Evolutionary conservation across 148 eudicot species (phyloP), one percentile per base, ranked within the genome.

Genomic region (Drosera capensis): DNA sequence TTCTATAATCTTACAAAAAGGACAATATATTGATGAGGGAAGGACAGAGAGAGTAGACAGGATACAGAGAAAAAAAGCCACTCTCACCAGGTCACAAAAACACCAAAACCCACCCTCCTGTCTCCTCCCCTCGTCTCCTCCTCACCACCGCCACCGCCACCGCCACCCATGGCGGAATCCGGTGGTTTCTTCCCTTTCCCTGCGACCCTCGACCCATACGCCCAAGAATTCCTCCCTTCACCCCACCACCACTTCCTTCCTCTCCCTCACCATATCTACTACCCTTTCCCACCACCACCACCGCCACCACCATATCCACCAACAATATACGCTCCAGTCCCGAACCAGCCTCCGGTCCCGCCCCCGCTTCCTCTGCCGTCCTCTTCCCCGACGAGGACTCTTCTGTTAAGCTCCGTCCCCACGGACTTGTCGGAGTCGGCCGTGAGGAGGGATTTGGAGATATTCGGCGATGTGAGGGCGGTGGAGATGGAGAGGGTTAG

Each of bases 401-500:
- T 87, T 0, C 68, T 79, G 0, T 38, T 87, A 0, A 69, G 72
- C 63, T 65, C 68, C 3, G 94, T 82, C 41, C 80, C 85, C 8
- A 11, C 62, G 1, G 57, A 50, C 41, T 71, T 72, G 1, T 73
- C 76, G 56, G 96, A 87, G 42, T 67, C 96, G 4, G 42, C 51
- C 3, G 41, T 88, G 1, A 45, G 96, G 47, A 48, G 83, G 3
- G 92, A 83, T 1, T 17, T 88, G 26, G 94, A 88, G 51, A 29
- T 68, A 2, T 83, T 77, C 58, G 96, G 96, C 0, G 92, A 88
- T 45, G 86, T 88, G 0, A 26, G 96, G 20, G 77, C 94, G 3
- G 94, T 88, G 1, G 58, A 78, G 57, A 88, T 88, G 92, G 94
- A 69, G 41, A 41, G 97, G 19, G 56, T 72, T 0, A 29, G 79